A percentile compares a stretch with the other conserved stretches of the same genome.
Conservation (phyloP, 768 basidiomycete species). For the Multifurca ochricompacta region DNA sequence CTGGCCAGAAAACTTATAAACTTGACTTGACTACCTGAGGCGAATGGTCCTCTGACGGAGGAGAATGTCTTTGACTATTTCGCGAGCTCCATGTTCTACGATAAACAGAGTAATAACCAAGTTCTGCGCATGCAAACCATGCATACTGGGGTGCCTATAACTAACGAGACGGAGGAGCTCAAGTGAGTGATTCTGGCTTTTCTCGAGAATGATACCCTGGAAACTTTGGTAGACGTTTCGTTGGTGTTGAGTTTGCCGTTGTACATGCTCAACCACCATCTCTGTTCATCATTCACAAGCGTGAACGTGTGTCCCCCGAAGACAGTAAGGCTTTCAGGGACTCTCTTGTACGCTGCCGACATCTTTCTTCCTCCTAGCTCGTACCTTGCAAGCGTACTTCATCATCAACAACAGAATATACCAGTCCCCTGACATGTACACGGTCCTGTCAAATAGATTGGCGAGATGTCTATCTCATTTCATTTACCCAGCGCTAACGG, state of each 20-base stretch:
- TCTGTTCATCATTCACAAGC: constrained; percentile 85
- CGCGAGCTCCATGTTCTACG: constrained; percentile 85
- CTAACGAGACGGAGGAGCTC: constrained; percentile 80
- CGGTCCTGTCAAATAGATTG: constrained; percentile 75
- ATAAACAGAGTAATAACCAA: constrained; percentile 90
- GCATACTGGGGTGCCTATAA: constrained; percentile 68
- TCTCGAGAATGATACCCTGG: neutral
- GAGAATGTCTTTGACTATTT: constrained; percentile 90
- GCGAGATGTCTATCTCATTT: constrained; percentile 34
- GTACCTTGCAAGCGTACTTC: constrained; percentile 76
- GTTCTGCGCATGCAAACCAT: constrained; percentile 90
- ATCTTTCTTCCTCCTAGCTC: constrained; percentile 34
- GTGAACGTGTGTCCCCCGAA: constrained; percentile 74
- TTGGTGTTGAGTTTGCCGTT: constrained; percentile 80
- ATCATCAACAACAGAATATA: constrained; percentile 86
- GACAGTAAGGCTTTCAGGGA: constrained; percentile 47
- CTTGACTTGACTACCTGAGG: constrained; percentile 33
- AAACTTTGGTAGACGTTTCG: constrained; percentile 56
- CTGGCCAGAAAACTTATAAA: too few species aligned
- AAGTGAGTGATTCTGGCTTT: constrained; percentile 42
- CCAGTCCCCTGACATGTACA: constrained; percentile 79
- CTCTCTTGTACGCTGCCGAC: neutral
- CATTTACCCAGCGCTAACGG: neutral
- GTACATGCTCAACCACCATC: constrained; percentile 73
- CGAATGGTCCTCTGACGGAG: constrained; percentile 65